Percentiles rank a stretch among this genome's conserved stretches.
These are phyloP conservation scores for Aegle marmelos DNA, from an alignment of 345 rosid genomes.

Conservation along the genomic window DNA sequence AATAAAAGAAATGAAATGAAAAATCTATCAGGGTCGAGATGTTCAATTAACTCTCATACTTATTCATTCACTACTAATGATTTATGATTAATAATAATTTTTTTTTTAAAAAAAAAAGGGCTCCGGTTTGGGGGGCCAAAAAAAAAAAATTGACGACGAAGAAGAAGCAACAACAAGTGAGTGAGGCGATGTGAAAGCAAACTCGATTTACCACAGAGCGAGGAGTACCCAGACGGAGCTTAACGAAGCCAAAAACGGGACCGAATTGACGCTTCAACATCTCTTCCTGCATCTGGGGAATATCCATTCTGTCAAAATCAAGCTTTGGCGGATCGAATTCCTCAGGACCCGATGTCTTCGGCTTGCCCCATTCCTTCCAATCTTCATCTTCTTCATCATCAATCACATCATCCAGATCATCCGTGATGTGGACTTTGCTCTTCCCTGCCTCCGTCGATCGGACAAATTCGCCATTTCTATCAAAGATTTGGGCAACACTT, in stretches of 20 bases:
- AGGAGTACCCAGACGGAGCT: conserved; percentile 70
- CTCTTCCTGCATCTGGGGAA: conserved; percentile 58
- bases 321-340: conserved; percentile 61
- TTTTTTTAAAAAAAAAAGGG: too few relatives aligned
- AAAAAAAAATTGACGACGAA: too few relatives aligned
- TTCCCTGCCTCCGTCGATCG: conserved; percentile 44
- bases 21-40: too few relatives aligned
- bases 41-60: too few relatives aligned
- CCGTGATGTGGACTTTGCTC: conserved; percentile 68
- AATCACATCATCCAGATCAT: conserved; percentile 81
- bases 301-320: conserved; percentile 58
- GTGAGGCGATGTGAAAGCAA: neutral
- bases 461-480: conserved; percentile 19
- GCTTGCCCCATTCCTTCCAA: conserved; percentile 92
- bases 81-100: too few relatives aligned
- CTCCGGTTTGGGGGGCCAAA: too few relatives aligned
- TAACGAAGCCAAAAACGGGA: conserved; percentile 77
- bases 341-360: conserved; percentile 22
- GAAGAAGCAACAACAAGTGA: neutral
- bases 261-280: conserved; percentile 59
- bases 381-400: conserved; percentile 91
- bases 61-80: too few relatives aligned
- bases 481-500: conserved; percentile 17
- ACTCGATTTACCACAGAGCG: conserved; percentile 50
- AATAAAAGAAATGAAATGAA: neutral